phyloP scores from a whole-genome alignment of 345 rosid genomes.

The Luvunga scandens region DNA sequence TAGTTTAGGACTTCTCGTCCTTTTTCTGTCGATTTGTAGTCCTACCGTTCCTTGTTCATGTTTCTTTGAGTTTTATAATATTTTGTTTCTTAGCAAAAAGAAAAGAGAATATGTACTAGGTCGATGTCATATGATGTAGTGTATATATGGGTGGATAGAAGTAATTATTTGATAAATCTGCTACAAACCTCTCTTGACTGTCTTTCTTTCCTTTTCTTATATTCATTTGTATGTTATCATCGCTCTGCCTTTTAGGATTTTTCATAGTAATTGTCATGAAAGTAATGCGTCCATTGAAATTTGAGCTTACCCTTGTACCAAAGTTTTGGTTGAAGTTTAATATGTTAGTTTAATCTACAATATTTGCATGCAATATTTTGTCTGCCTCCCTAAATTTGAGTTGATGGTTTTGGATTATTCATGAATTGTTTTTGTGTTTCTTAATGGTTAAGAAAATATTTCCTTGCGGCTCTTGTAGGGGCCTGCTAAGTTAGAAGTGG shows the following conservation, averaged over 20 bases:
- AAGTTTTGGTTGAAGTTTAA: neutral
- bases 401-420: neutral
- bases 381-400: neutral
- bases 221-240: no score
- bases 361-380: neutral
- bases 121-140: neutral
- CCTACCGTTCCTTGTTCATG: no score
- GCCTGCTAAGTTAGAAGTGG: slow-evolving; percentile 85
- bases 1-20: no score
- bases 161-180: neutral
- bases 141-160: neutral
- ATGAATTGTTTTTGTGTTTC: neutral
- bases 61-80: no score
- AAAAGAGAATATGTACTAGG: neutral
- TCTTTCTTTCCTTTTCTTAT: neutral
- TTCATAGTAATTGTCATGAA: neutral
- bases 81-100: no score
- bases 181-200: neutral
- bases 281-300: neutral
- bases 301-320: neutral
- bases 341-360: neutral
- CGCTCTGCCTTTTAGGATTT: neutral
- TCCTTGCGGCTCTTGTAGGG: slow-evolving; percentile 45
- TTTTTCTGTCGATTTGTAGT: no score
- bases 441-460: slow-evolving; percentile 10